phyloP scores from a whole-genome alignment of 2,329 filamentous ascomycete species.

The Hypoxylon sp. region DNA sequence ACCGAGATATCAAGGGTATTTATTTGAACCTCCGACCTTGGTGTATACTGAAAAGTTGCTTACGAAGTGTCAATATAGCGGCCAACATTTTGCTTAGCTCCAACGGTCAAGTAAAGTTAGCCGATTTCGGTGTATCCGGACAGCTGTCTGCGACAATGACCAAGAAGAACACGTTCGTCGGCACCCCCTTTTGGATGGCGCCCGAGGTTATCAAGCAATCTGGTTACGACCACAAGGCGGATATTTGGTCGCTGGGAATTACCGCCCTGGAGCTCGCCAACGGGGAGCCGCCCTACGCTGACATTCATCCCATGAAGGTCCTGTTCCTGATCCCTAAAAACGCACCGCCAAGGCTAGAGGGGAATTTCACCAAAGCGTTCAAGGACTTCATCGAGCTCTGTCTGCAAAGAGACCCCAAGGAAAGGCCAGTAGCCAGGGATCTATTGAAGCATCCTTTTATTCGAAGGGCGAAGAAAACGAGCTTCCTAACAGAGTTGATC shows the following conservation, averaged over 20 bases:
- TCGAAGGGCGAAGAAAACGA: slow-evolving; percentile 89
- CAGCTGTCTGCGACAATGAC: slow-evolving; percentile 98
- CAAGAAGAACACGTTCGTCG: slow-evolving; percentile 99
- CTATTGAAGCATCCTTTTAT: slow-evolving; percentile 91
- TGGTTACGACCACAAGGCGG: slow-evolving; percentile 96
- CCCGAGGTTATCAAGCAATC: slow-evolving; percentile 99
- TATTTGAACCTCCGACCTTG: neutral
- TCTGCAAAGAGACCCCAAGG: slow-evolving; percentile 85
- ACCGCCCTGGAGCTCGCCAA: slow-evolving; percentile 91
- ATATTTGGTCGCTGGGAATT: slow-evolving; percentile 97
- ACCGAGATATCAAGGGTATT: slow-evolving; percentile 92
- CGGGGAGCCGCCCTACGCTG: slow-evolving; percentile 92
- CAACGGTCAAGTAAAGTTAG: slow-evolving; percentile 94
- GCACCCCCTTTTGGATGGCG: slow-evolving; percentile 99
- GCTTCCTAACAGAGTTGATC: slow-evolving; percentile 95
- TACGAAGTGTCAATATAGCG: slow-evolving; percentile 59
- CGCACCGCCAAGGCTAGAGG: slow-evolving; percentile 80
- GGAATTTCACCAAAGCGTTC: slow-evolving; percentile 82
- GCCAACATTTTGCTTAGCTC: slow-evolving; percentile 90
- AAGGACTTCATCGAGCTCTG: slow-evolving; percentile 87
- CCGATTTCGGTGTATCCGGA: slow-evolving; percentile 96
- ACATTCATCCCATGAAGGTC: slow-evolving; percentile 99
- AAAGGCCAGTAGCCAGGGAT: slow-evolving; percentile 86
- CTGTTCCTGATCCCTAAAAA: slow-evolving; percentile 97
- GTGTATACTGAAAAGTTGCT: slow-evolving; percentile 22